phyloP scores from a whole-genome alignment of 2,329 filamentous ascomycete species.

The Tolypocladium album region DNA sequence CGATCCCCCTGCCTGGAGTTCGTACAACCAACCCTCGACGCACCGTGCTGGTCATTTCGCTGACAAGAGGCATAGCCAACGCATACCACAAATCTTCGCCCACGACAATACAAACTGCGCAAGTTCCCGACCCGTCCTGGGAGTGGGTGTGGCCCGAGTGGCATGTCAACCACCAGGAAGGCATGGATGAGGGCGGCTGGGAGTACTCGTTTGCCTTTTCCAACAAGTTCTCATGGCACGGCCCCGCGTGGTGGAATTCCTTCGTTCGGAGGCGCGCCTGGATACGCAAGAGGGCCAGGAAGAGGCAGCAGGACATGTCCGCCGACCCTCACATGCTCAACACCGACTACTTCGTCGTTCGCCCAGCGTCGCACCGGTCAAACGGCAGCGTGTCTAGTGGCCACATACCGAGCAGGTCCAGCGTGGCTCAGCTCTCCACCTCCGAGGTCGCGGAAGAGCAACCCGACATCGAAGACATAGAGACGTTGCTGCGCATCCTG shows the following conservation, averaged over 20 bases:
- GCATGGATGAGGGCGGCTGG: constrained; percentile 81
- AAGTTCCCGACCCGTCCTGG: constrained; percentile 92
- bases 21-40: constrained; percentile 6
- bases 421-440: constrained; percentile 23
- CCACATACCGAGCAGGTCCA: constrained; percentile 22
- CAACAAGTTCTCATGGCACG: constrained; percentile 72
- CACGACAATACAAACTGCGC: constrained; percentile 69
- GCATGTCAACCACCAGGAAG: constrained; percentile 60
- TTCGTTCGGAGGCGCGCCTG: constrained; percentile 87
- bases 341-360: constrained; percentile 71
- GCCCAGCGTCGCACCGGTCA: constrained; percentile 34
- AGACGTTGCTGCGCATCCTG: constrained; percentile 57
- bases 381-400: constrained; percentile 22
- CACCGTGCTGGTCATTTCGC: constrained; percentile 2
- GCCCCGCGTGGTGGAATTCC: constrained; percentile 84
- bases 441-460: constrained; percentile 43
- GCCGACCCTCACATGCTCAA: constrained; percentile 56
- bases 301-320: constrained; percentile 30
- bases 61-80: constrained; percentile 38
- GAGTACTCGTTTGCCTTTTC: constrained; percentile 88
- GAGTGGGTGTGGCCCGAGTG: constrained; percentile 69
- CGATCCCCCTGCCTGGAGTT: constrained; percentile 74
- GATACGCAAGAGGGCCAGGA: constrained; percentile 69
- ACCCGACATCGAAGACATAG: constrained; percentile 49
- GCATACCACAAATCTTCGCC: constrained; percentile 47